Percentiles rank a stretch among this genome's conserved stretches.
Conservation (phyloP, 257 asterid genomes). For the Solanum appendiculatum region DNA sequence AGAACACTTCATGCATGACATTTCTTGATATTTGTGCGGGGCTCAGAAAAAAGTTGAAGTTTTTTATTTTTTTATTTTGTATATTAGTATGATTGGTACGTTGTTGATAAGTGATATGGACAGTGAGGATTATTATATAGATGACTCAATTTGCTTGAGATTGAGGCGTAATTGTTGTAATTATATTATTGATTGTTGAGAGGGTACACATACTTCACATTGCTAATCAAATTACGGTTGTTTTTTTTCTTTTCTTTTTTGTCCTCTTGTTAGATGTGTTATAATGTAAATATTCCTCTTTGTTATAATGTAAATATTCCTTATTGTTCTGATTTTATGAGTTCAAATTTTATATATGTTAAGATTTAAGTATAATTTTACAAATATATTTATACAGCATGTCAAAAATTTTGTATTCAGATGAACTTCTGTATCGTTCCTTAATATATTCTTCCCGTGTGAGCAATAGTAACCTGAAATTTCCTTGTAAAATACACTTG, state of each 20-base stretch:
- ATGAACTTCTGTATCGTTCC: not conserved
- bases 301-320: not conserved
- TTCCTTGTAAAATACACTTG: not conserved
- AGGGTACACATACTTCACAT: not conserved
- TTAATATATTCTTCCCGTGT: not conserved
- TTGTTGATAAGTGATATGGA: not conserved
- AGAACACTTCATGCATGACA: constrained; percentile 16
- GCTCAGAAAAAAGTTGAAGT: not conserved
- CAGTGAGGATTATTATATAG: not conserved
- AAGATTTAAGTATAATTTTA: not conserved
- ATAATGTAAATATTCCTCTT: not conserved
- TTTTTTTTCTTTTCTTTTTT: not conserved
- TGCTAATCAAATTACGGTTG: not conserved
- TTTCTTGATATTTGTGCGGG: not conserved
- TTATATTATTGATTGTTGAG: not conserved
- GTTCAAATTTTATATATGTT: not conserved
- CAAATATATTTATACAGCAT: not conserved
- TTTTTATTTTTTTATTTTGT: not conserved
- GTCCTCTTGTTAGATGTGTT: not conserved
- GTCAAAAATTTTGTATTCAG: not conserved
- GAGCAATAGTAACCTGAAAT: not conserved
- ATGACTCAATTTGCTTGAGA: not conserved
- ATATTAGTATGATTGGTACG: not conserved
- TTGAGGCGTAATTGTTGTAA: not conserved
- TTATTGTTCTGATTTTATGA: not conserved